Conservation (phyloP, 441 rosid species). For the Melastoma candidum region DNA sequence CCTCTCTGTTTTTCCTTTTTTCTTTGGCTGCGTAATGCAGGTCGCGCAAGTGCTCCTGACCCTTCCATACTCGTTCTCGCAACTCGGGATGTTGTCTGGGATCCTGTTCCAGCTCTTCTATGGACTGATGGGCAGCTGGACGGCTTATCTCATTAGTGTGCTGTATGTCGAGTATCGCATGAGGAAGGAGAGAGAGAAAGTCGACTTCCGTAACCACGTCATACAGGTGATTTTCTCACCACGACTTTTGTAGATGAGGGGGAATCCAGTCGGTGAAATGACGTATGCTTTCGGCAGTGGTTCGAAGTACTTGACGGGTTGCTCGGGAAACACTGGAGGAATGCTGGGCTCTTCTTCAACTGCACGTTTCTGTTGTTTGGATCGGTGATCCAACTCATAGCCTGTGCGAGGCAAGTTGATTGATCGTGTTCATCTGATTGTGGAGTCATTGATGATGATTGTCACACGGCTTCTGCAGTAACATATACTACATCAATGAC, state of each 20-base stretch:
- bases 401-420: slow-evolving; percentile 46
- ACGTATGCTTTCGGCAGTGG: slow-evolving; percentile 28
- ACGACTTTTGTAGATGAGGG: too few species aligned
- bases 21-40: slow-evolving; percentile 16
- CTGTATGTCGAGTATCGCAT: slow-evolving; percentile 73
- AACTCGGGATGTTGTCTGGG: slow-evolving; percentile 66
- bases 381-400: slow-evolving; percentile 69
- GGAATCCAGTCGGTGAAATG: too few species aligned
- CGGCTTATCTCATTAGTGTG: slow-evolving; percentile 60
- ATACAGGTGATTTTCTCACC: slow-evolving; percentile 39
- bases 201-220: slow-evolving; percentile 69
- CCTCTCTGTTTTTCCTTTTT: not conserved
- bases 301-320: slow-evolving; percentile 71
- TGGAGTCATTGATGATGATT: too few species aligned
- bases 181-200: slow-evolving; percentile 64
- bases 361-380: slow-evolving; percentile 72
- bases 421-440: slow-evolving; percentile 5
- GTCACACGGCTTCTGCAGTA: slow-evolving; percentile 28
- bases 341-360: slow-evolving; percentile 54
- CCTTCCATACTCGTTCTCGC: slow-evolving; percentile 69
- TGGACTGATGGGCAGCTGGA: slow-evolving; percentile 76
- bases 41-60: slow-evolving; percentile 71
- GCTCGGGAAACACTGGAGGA: slow-evolving; percentile 67
- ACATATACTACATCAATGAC: slow-evolving; percentile 67
- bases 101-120: slow-evolving; percentile 58